Evolutionary conservation across 176 grass and related monocot species (phyloP).

Genomic region (Thinopyrum elongatum): DNA sequence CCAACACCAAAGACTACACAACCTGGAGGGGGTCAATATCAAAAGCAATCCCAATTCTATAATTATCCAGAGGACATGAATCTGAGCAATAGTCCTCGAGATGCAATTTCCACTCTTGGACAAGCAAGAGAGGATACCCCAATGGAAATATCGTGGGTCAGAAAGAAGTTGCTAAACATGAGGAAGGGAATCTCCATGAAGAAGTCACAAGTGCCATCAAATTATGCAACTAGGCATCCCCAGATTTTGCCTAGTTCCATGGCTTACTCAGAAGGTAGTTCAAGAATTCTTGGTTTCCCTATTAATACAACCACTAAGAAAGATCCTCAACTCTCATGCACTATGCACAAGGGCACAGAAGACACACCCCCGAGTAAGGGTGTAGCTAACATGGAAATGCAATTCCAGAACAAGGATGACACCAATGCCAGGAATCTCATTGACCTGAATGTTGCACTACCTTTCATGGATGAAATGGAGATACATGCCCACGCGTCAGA

Average conservation of each 20-base stretch:
- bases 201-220: slow-evolving; percentile 26
- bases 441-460: slow-evolving; percentile 61
- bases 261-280: slow-evolving; percentile 21
- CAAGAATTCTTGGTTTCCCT: slow-evolving; percentile 15
- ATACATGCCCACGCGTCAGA: slow-evolving; percentile 21
- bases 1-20: slow-evolving; percentile 16
- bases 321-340: background rate
- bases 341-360: background rate
- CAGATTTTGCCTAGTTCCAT: slow-evolving; percentile 25
- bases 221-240: slow-evolving; percentile 20
- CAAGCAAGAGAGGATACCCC: slow-evolving; percentile 22
- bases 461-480: slow-evolving; percentile 43
- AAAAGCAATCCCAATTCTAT: slow-evolving; percentile 16
- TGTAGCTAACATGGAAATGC: slow-evolving; percentile 19
- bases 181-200: slow-evolving; percentile 29
- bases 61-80: slow-evolving; percentile 25
- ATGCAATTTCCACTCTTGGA: slow-evolving; percentile 18
- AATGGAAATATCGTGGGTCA: slow-evolving; percentile 25
- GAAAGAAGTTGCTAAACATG: slow-evolving; percentile 23
- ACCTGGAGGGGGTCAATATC: slow-evolving; percentile 5
- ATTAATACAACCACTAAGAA: slow-evolving; percentile 16
- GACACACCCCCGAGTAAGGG: background rate
- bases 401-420: slow-evolving; percentile 14
- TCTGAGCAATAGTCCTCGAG: slow-evolving; percentile 12
- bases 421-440: slow-evolving; percentile 39